Conservation (phyloP, 257 asterid genomes). For the Solanum phureja region DNA sequence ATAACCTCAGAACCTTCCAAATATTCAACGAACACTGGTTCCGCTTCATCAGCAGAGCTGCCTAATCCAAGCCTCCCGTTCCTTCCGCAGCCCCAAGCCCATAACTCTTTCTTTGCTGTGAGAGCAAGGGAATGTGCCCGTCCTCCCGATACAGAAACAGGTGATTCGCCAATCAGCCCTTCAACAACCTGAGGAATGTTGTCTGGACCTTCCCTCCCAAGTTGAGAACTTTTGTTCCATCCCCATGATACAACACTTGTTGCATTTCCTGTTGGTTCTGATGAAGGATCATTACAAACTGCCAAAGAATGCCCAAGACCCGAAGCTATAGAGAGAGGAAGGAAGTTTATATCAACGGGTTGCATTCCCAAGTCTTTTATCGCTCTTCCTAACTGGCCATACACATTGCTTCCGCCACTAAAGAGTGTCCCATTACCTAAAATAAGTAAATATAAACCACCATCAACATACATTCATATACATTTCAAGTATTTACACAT, state of each 20-base stretch:
- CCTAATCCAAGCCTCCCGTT: slow-evolving; percentile 87
- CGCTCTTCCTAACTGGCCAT: slow-evolving; percentile 75
- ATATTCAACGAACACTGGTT: slow-evolving; percentile 54
- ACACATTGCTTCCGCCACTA: slow-evolving; percentile 84
- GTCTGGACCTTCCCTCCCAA: slow-evolving; percentile 65
- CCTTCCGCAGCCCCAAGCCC: slow-evolving; percentile 95
- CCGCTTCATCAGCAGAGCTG: slow-evolving; percentile 65
- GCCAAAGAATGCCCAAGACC: slow-evolving; percentile 90
- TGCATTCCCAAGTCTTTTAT: slow-evolving; percentile 54
- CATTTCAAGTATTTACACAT: neutral
- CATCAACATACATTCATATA: neutral
- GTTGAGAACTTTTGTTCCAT: slow-evolving; percentile 74
- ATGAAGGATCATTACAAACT: slow-evolving; percentile 31
- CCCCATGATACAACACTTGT: slow-evolving; percentile 70
- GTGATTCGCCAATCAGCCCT: slow-evolving; percentile 32
- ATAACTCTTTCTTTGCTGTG: slow-evolving; percentile 46
- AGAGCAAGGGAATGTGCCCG: slow-evolving; percentile 69
- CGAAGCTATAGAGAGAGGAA: slow-evolving; percentile 48
- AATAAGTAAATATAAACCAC: neutral
- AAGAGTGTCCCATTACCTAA: slow-evolving; percentile 71
- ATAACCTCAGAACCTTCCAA: slow-evolving; percentile 52
- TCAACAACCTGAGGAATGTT: slow-evolving; percentile 41
- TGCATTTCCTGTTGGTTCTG: slow-evolving; percentile 13
- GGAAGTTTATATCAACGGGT: slow-evolving; percentile 30
- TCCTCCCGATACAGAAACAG: slow-evolving; percentile 59